Conservation (phyloP, 2,329 filamentous ascomycete species). For the Emergomyces africanus region DNA sequence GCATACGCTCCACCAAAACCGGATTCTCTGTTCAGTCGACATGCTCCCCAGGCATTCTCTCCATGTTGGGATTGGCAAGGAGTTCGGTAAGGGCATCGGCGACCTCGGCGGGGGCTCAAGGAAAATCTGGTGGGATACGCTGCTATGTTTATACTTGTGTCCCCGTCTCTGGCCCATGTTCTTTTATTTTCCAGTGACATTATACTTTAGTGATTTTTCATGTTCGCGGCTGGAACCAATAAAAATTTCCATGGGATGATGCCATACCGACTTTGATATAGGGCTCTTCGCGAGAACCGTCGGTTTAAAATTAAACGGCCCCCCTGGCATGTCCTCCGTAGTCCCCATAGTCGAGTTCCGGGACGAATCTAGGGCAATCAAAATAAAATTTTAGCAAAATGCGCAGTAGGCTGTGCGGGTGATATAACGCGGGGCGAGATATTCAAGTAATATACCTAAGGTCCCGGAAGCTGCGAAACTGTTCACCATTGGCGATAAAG, state of each 20-base stretch:
- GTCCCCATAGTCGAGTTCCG: slow-evolving; percentile 17
- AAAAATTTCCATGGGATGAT: not conserved
- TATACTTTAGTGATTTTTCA: slow-evolving; percentile 13
- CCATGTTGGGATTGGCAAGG: slow-evolving; percentile 79
- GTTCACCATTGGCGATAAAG: slow-evolving; percentile 36
- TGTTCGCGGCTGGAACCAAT: not conserved
- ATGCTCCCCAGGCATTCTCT: slow-evolving; percentile 82
- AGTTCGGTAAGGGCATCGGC: slow-evolving; percentile 78
- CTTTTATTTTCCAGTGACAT: slow-evolving; percentile 30
- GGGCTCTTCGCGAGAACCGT: slow-evolving; percentile 62
- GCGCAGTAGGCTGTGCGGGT: not conserved
- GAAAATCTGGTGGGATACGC: slow-evolving; percentile 92
- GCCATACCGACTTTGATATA: slow-evolving; percentile 57
- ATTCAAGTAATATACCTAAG: slow-evolving; percentile 12
- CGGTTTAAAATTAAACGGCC: slow-evolving; percentile 90
- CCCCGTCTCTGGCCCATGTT: slow-evolving; percentile 84
- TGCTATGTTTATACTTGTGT: slow-evolving; percentile 96
- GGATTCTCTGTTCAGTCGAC: slow-evolving; percentile 71
- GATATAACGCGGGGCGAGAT: slow-evolving; percentile 14
- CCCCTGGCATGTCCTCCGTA: slow-evolving; percentile 24
- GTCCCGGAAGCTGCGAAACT: slow-evolving; percentile 20
- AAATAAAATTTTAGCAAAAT: not conserved
- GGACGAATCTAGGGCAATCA: slow-evolving; percentile 13
- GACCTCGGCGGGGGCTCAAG: slow-evolving; percentile 78
- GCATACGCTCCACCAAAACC: slow-evolving; percentile 80